Conservation (phyloP, 495 filamentous ascomycete genomes). For the Neurospora tetrasperma region DNA sequence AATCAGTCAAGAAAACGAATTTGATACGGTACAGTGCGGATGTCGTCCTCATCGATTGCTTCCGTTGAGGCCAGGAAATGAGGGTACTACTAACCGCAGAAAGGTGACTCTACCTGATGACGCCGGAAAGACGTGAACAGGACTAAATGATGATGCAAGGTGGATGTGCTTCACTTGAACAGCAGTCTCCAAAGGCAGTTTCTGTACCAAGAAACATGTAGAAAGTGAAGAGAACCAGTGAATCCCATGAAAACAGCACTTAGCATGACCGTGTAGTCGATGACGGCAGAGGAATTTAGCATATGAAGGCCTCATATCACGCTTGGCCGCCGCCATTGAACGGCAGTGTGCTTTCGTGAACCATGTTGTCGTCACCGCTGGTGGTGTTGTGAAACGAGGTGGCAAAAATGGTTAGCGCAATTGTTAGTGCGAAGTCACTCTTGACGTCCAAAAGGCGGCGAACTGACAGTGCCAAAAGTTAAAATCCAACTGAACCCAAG, state of each 20-base stretch:
- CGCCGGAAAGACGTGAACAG: background rate
- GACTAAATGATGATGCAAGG: background rate
- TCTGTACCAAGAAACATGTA: background rate
- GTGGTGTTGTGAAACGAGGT: background rate
- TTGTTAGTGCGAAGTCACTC: background rate
- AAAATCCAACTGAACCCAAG: background rate
- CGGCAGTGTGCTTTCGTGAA: background rate
- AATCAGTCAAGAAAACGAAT: no score
- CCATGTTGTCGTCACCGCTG: background rate
- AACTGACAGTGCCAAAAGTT: background rate
- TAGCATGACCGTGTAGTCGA: background rate
- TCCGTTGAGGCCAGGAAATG: accelerated
- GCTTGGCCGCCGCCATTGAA: background rate
- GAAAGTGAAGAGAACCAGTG: background rate
- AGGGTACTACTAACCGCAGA: no score
- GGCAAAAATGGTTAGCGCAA: background rate
- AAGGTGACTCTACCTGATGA: no score
- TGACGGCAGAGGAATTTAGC: background rate
- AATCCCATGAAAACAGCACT: background rate
- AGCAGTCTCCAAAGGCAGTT: background rate
- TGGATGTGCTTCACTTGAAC: background rate
- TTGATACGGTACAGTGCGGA: background rate
- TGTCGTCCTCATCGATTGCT: background rate
- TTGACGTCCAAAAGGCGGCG: background rate
- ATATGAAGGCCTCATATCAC: background rate